These are phyloP conservation scores for Ilex aquifolium DNA, from an alignment of 257 asterid species.

Conservation along the genomic window DNA sequence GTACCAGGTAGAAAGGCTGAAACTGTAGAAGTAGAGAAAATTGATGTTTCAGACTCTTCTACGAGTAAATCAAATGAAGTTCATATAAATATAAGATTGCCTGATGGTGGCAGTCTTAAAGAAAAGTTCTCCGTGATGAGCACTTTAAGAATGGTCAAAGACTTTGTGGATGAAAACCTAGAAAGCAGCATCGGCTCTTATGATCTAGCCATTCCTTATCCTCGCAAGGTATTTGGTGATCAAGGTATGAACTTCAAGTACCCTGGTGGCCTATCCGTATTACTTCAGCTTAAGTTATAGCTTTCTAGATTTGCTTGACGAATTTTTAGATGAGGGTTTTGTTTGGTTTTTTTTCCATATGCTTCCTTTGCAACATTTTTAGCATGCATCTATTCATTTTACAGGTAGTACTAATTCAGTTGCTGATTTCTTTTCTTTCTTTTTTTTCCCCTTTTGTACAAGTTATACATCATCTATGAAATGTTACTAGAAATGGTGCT, in stretches of 20 bases:
- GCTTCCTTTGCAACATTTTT: no score
- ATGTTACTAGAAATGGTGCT: no score
- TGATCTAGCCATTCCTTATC: slow-evolving; percentile 84
- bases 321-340: no score
- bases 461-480: no score
- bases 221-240: slow-evolving; percentile 76
- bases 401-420: no score
- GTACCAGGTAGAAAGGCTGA: slow-evolving; percentile 18
- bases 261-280: background rate
- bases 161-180: slow-evolving; percentile 47
- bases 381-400: no score
- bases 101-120: slow-evolving; percentile 71
- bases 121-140: slow-evolving; percentile 47
- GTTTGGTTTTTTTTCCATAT: no score
- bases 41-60: slow-evolving; percentile 30
- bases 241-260: slow-evolving; percentile 43
- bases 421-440: no score
- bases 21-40: slow-evolving; percentile 33
- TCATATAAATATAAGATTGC: slow-evolving; percentile 64
- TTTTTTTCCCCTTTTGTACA: no score
- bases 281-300: no score
- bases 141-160: slow-evolving; percentile 67
- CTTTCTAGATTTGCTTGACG: no score
- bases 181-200: slow-evolving; percentile 53
- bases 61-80: slow-evolving; percentile 49